Percentiles rank a stretch among this genome's conserved stretches.
Evolutionary conservation across 352 stramenopile species (phyloP).

Genomic region (Peronospora farinosa): DNA sequence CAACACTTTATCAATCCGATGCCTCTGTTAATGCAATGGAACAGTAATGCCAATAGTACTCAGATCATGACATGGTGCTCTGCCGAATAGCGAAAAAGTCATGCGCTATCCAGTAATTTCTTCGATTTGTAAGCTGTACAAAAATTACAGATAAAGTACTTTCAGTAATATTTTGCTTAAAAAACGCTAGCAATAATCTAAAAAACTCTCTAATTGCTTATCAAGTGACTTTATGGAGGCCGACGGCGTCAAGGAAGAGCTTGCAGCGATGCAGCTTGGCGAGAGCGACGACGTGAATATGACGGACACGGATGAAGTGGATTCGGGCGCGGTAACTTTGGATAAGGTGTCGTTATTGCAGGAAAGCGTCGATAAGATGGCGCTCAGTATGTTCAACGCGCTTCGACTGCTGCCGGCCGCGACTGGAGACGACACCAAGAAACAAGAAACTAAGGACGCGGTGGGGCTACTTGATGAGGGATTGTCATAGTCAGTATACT

Average conservation of each 20-base stretch:
- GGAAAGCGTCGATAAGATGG: slow-evolving; percentile 82
- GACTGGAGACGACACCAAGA: slow-evolving; percentile 38
- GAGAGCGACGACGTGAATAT: slow-evolving; percentile 24
- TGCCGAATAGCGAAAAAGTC: no score
- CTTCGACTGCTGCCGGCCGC: slow-evolving; percentile 64
- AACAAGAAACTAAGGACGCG: slow-evolving; percentile 50
- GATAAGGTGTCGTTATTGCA: slow-evolving; percentile 83
- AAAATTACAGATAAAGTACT: neutral
- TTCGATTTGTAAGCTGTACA: neutral
- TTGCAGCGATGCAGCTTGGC: slow-evolving; percentile 21
- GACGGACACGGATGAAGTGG: slow-evolving; percentile 24
- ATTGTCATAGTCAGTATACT: neutral
- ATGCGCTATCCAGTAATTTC: no score
- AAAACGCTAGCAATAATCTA: no score
- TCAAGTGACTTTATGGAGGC: slow-evolving; percentile 9
- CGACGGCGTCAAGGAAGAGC: slow-evolving; percentile 28
- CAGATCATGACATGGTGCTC: no score
- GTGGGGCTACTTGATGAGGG: slow-evolving; percentile 15
- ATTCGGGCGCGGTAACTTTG: slow-evolving; percentile 28
- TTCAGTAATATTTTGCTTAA: no score
- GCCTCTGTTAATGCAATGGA: no score
- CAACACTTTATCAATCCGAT: no score
- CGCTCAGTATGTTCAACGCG: slow-evolving; percentile 85
- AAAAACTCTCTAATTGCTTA: no score
- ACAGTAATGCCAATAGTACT: no score